phyloP scores from a whole-genome alignment of 2,329 filamentous ascomycete genomes.

The Fusarium phyllophilum region DNA sequence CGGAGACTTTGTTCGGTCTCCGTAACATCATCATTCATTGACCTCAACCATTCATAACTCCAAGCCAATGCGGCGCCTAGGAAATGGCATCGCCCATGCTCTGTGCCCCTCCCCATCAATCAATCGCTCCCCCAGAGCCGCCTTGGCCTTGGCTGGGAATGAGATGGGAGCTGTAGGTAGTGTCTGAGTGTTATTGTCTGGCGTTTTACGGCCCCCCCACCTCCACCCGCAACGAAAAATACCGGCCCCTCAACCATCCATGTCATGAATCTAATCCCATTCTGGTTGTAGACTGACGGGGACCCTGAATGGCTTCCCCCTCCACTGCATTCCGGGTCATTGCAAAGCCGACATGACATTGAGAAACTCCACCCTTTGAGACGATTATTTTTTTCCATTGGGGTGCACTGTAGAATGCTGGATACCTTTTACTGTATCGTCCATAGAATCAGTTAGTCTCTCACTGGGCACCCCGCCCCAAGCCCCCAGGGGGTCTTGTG shows the following conservation, averaged over 20 bases:
- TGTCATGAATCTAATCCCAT: constrained; percentile 1
- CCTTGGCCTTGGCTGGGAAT: constrained; percentile 23
- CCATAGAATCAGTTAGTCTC: neutral
- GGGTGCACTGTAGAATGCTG: constrained; percentile 22
- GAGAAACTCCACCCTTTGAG: neutral
- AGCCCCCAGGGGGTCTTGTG: constrained; percentile 14
- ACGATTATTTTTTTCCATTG: constrained; percentile 38
- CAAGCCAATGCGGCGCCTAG: constrained; percentile 1
- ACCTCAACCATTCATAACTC: constrained; percentile 21
- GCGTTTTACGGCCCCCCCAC: constrained; percentile 21
- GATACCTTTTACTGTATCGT: neutral
- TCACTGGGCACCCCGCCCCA: constrained; percentile 9
- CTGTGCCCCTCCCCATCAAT: constrained; percentile 18
- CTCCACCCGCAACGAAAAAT: constrained; percentile 11
- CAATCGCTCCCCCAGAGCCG: constrained; percentile 14
- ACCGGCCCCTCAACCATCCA: constrained; percentile 34
- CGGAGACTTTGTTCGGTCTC: constrained; percentile 30
- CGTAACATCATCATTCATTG: constrained; percentile 7
- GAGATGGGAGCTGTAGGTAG: constrained; percentile 2
- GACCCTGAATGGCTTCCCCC: constrained; percentile 30
- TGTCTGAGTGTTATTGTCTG: constrained; percentile 5
- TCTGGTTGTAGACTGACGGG: constrained; percentile 3
- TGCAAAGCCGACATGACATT: constrained; percentile 12
- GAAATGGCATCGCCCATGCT: constrained; percentile 15
- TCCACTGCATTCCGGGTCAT: constrained; percentile 26